Evolutionary conservation across 169 alveolate genomes (phyloP).

Genomic region (Babesia caballi): DNA sequence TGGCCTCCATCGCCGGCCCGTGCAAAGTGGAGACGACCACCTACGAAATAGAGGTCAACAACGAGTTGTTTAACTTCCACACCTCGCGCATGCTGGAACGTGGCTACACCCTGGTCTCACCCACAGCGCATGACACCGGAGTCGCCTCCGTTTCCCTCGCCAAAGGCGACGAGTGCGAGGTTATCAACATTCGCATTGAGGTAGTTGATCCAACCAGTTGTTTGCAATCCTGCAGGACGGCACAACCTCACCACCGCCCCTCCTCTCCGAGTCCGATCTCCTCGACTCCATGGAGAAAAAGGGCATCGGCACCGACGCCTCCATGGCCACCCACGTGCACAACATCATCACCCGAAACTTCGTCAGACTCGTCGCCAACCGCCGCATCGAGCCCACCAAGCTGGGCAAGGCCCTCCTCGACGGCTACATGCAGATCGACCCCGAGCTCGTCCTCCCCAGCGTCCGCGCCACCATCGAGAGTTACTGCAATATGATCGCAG

Average conservation of each 20-base stretch:
- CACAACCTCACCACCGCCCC: conserved; percentile 92
- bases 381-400: conserved; percentile 91
- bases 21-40: conserved; percentile 15
- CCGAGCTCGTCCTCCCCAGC: conserved; percentile 87
- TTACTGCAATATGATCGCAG: conserved; percentile 83
- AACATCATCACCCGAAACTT: conserved; percentile 95
- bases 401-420: conserved; percentile 89
- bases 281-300: conserved; percentile 92
- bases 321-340: conserved; percentile 97
- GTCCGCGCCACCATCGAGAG: conserved; percentile 88
- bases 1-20: conserved; percentile 41
- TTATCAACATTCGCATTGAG: conserved; percentile 3
- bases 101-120: conserved; percentile 12
- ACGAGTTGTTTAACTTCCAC: not conserved
- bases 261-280: conserved; percentile 93
- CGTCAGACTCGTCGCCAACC: conserved; percentile 84
- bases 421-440: conserved; percentile 87
- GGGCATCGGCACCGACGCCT: conserved; percentile 99
- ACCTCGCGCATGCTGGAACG: conserved; percentile 1
- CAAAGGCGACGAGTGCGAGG: conserved; percentile 29
- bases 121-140: not conserved
- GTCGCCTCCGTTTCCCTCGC: not conserved
- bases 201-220: not conserved
- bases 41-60: not conserved
- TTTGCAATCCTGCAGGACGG: conserved; percentile 28